Evolutionary conservation across 176 grass and related monocot genomes (phyloP).

Genomic region (Otatea glauca): DNA sequence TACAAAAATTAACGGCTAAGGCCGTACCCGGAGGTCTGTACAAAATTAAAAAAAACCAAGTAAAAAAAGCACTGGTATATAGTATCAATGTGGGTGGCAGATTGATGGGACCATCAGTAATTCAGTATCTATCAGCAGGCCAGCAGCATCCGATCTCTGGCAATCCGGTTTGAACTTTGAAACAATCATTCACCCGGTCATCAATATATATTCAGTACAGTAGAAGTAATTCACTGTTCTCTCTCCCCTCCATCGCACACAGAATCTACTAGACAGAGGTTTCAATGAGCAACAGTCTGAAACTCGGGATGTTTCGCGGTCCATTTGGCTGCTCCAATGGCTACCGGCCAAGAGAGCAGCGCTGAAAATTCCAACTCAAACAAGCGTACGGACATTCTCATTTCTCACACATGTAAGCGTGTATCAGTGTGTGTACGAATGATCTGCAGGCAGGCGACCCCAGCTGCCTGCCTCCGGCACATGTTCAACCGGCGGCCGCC

Average conservation of each 20-base stretch:
- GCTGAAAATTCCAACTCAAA: neutral
- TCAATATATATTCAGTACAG: too few relatives aligned
- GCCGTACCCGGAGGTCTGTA: too few relatives aligned
- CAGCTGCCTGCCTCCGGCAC: neutral
- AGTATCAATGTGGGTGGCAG: too few relatives aligned
- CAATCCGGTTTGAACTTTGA: neutral
- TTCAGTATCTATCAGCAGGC: too few relatives aligned
- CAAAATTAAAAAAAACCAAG: too few relatives aligned
- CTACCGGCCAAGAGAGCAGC: neutral
- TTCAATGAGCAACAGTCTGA: neutral
- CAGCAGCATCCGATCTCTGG: neutral
- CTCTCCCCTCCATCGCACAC: neutral
- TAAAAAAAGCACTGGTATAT: too few relatives aligned
- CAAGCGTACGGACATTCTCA: too few relatives aligned
- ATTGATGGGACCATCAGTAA: too few relatives aligned
- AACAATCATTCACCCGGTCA: too few relatives aligned
- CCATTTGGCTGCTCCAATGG: neutral
- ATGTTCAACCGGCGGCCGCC: neutral
- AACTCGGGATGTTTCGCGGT: neutral
- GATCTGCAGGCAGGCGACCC: too few relatives aligned
- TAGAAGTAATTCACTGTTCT: neutral
- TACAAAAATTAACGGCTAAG: too few relatives aligned
- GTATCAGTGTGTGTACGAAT: too few relatives aligned
- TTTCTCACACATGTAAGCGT: neutral
- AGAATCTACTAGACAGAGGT: neutral